These are phyloP conservation scores for Candida krabiensis DNA, from an alignment of 805 yeast species.

Conservation along the genomic window DNA sequence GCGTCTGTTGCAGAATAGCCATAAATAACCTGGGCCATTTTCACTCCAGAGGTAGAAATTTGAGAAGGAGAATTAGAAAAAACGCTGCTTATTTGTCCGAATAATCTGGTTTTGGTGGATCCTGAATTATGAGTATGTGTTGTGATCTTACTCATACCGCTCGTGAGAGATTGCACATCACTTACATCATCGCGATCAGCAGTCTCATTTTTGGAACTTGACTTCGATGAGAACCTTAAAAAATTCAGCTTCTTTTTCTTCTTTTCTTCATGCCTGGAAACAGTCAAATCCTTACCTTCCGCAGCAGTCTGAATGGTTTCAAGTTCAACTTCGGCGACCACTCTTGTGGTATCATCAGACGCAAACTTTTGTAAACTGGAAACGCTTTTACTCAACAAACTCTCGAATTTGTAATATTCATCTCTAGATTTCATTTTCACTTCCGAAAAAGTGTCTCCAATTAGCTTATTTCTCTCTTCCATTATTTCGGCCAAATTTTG, in stretches of 20 bases:
- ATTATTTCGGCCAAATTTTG: slow-evolving; percentile 46
- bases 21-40: slow-evolving; percentile 52
- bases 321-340: slow-evolving; percentile 80
- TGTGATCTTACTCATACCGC: slow-evolving; percentile 29
- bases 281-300: slow-evolving; percentile 67
- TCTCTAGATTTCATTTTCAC: slow-evolving; percentile 42
- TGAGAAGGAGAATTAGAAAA: slow-evolving; percentile 11
- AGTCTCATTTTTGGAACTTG: slow-evolving; percentile 9
- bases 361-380: slow-evolving; percentile 60
- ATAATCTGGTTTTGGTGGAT: slow-evolving; percentile 26
- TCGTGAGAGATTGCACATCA: slow-evolving; percentile 28
- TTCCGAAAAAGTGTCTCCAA: slow-evolving; percentile 32
- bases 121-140: slow-evolving; percentile 19
- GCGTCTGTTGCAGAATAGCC: slow-evolving; percentile 65
- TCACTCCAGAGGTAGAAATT: slow-evolving; percentile 1
- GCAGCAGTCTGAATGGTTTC: slow-evolving; percentile 88
- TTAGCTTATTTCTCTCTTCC: slow-evolving; percentile 34
- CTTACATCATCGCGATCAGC: slow-evolving; percentile 18
- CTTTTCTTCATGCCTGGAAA: slow-evolving; percentile 49
- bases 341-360: slow-evolving; percentile 69
- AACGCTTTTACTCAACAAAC: slow-evolving; percentile 52
- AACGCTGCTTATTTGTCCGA: slow-evolving; percentile 25
- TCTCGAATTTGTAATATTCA: slow-evolving; percentile 45
- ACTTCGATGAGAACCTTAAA: slow-evolving; percentile 18
- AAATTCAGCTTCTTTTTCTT: slow-evolving; percentile 56